These are phyloP conservation scores for Fusarium tuaranense DNA, from an alignment of 2,329 filamentous ascomycete species.

Conservation along the genomic window DNA sequence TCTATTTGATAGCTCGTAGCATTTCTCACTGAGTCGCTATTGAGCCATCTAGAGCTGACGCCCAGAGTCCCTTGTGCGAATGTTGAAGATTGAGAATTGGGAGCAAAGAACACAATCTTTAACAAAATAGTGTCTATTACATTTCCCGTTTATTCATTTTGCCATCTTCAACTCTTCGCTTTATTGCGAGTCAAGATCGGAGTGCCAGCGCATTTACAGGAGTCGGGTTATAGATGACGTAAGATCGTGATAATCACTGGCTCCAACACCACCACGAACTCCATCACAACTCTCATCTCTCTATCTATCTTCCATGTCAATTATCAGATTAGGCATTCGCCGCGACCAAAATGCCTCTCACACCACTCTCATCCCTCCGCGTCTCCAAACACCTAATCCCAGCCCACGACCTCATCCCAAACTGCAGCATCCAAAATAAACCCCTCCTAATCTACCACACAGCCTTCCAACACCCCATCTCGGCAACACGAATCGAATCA, in stretches of 20 bases:
- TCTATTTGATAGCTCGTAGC: too few relatives aligned
- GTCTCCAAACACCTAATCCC: constrained; percentile 72
- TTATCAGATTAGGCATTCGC: too few relatives aligned
- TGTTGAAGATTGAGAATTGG: too few relatives aligned
- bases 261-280: background rate
- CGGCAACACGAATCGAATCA: constrained; percentile 64
- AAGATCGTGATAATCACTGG: background rate
- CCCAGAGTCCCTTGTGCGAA: too few relatives aligned
- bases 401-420: constrained; percentile 67
- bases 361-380: constrained; percentile 59
- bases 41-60: too few relatives aligned
- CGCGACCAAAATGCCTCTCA: constrained; percentile 23
- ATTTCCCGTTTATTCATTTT: background rate
- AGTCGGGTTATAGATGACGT: background rate
- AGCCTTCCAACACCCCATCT: constrained; percentile 59
- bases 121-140: background rate
- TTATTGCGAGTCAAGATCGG: background rate
- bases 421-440: constrained; percentile 72
- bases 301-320: background rate
- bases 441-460: constrained; percentile 75
- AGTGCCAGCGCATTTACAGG: background rate
- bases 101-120: too few relatives aligned
- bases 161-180: background rate
- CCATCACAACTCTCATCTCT: background rate
- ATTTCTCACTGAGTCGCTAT: too few relatives aligned